Base-by-base conservation (phyloP, 1,284 basidiomycete genomes). In the Hypsizygus ulmarius region DNA sequence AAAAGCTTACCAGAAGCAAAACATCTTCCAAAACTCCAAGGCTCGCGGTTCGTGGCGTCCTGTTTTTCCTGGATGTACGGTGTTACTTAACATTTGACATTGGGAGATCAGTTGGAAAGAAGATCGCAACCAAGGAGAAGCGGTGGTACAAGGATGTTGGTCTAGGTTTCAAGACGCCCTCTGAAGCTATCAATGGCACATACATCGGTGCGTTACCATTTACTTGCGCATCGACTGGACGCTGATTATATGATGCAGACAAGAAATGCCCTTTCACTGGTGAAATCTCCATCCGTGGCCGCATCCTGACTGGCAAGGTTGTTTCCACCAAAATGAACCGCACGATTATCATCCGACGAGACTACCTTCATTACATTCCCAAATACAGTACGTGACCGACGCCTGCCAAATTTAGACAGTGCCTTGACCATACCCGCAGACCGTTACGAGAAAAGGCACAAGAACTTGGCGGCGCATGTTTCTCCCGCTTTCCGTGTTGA, bases 211-310 rank as follows among this genome's bases (percentile, higher is more conserved):
- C 56, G 88, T 76, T 25, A 34, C 43, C 28, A 30, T 41, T 28
- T 29, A 25, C 21, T 25, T 25, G 21, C 36, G 9, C 32, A 15
- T 28, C 4, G 5, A 14, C 5, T 10, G 15, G 14, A 21, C 28
- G 16, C 14, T 15, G 3, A 9, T 27, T 40, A 16, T 18, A 18
- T 6, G 7, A 1, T 42, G 40, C 59, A 93, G 96, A 99, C 85
- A 99, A 99, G 82, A 99, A 99, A 79, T 99, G 95, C 79, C 95
- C 95, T 41, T 97, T 96, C 81, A 95, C 92, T 60, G 91, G 95
- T 58, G 78, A 93, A 59, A 78, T 97, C 63, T 98, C 97, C 50
- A 99, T 99, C 73, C 96, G 97, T 72, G 97, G 97, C 55, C 96
- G 97, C 68, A 98, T 99, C 75, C 77, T 99, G 60, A 96, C 93